These are phyloP conservation scores for Primulina tabacum DNA, from an alignment of 257 asterid species.

Conservation along the genomic window DNA sequence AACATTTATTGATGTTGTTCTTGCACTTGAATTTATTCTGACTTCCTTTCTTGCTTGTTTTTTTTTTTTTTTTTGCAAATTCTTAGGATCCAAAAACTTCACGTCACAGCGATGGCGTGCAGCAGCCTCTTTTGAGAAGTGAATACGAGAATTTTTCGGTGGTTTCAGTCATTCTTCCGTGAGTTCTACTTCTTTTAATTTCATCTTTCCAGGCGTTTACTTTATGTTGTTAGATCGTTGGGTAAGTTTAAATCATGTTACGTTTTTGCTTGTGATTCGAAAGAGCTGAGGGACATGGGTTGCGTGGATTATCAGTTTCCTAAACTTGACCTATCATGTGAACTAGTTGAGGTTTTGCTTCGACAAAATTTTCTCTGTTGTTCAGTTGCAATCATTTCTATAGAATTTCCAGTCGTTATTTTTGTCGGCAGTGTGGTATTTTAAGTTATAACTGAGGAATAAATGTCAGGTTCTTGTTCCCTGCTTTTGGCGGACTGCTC, in stretches of 20 bases:
- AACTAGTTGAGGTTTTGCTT: neutral
- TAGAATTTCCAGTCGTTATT: neutral
- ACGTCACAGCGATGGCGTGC: slow-evolving; percentile 36
- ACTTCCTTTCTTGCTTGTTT: neutral
- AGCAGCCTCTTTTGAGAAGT: slow-evolving; percentile 54
- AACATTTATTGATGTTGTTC: neutral
- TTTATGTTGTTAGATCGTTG: neutral
- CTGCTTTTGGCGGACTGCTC: slow-evolving; percentile 90
- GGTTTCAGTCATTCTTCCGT: slow-evolving; percentile 69
- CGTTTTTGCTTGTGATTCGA: slow-evolving; percentile 6
- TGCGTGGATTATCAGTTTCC: neutral
- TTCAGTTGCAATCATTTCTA: neutral
- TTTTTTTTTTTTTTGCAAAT: slow-evolving; percentile 1
- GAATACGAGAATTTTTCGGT: slow-evolving; percentile 55
- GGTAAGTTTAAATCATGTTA: neutral
- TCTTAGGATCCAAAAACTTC: slow-evolving; percentile 39
- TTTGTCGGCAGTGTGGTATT: no score
- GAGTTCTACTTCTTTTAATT: slow-evolving; percentile 31
- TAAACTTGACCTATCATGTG: neutral
- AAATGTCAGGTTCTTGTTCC: slow-evolving; percentile 77
- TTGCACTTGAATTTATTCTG: neutral
- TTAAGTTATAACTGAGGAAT: no score
- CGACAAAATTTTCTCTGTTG: neutral
- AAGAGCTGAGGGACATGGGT: neutral
- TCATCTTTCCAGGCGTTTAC: neutral